Conservation (phyloP, 768 basidiomycete species). For the Kwoniella pini region DNA sequence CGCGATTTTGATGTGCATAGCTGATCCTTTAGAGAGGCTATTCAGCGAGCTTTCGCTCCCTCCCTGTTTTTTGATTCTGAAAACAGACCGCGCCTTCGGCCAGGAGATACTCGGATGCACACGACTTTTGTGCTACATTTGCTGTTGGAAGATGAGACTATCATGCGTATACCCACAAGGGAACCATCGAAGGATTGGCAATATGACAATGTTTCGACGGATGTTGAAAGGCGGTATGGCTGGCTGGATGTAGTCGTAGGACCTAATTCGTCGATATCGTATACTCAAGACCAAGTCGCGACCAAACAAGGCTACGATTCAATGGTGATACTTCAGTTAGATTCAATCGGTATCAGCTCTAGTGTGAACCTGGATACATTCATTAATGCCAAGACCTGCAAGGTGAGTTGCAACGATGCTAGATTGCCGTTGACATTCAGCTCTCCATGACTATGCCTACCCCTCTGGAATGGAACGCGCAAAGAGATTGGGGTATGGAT, state of each 20-base stretch:
- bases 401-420: constrained; percentile 59
- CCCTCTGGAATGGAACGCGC: constrained; percentile 77
- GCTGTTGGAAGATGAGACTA: constrained; percentile 74
- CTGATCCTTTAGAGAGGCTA: constrained; percentile 61
- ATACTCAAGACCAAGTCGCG: constrained; percentile 78
- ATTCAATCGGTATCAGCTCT: constrained; percentile 72
- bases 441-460: constrained; percentile 62
- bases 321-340: constrained; percentile 76
- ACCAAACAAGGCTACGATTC: constrained; percentile 74
- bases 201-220: constrained; percentile 66
- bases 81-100: constrained; percentile 62
- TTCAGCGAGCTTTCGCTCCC: constrained; percentile 84
- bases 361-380: constrained; percentile 86
- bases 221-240: constrained; percentile 55
- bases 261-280: constrained; percentile 80
- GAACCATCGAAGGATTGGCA: constrained; percentile 97
- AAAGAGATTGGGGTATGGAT: constrained; percentile 76
- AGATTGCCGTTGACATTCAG: constrained; percentile 7
- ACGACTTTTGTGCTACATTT: constrained; percentile 77
- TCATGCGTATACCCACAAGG: constrained; percentile 81
- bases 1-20: background rate
- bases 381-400: constrained; percentile 72
- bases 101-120: constrained; percentile 79
- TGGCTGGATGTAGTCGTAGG: constrained; percentile 74
- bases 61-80: constrained; percentile 68